Evolutionary conservation across 2,329 filamentous ascomycete genomes (phyloP).

Genomic region (Cyclaneusma minus): DNA sequence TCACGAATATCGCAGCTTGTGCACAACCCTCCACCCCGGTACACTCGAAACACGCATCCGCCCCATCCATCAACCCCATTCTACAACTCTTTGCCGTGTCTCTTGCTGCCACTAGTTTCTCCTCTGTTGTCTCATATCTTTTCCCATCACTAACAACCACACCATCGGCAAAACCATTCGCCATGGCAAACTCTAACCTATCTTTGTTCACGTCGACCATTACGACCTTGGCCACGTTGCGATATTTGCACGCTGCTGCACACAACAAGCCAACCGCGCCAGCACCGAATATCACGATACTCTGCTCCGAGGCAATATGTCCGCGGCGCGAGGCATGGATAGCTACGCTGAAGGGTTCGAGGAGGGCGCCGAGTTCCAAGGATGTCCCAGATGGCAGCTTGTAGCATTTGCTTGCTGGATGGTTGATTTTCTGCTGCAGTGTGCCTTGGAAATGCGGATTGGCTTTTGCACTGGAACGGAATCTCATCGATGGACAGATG

Average conservation of each 20-base stretch:
- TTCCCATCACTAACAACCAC: slow-evolving; percentile 18
- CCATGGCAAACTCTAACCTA: slow-evolving; percentile 60
- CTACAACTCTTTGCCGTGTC: too few relatives aligned
- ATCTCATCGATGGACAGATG: slow-evolving; percentile 52
- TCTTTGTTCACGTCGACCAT: slow-evolving; percentile 90
- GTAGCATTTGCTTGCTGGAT: slow-evolving; percentile 91
- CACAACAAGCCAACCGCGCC: slow-evolving; percentile 69
- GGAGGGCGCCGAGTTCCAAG: slow-evolving; percentile 75
- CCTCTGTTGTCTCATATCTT: slow-evolving; percentile 13
- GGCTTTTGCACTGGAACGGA: slow-evolving; percentile 19
- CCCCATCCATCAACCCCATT: too few relatives aligned
- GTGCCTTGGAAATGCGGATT: slow-evolving; percentile 21
- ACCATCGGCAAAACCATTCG: slow-evolving; percentile 16
- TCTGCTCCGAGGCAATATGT: slow-evolving; percentile 63
- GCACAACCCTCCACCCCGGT: slow-evolving; percentile 41
- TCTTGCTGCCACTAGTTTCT: slow-evolving; percentile 27
- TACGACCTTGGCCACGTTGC: slow-evolving; percentile 75
- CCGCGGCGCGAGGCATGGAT: slow-evolving; percentile 78
- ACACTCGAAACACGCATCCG: slow-evolving; percentile 44
- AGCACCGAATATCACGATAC: slow-evolving; percentile 78
- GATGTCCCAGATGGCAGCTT: slow-evolving; percentile 61
- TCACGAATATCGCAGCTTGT: slow-evolving; percentile 37
- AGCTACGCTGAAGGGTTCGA: slow-evolving; percentile 82
- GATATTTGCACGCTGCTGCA: slow-evolving; percentile 33
- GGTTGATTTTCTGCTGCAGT: slow-evolving; percentile 45